Evolutionary conservation across 1,139 yeast genomes (phyloP).

Genomic region (Pichia sp.): DNA sequence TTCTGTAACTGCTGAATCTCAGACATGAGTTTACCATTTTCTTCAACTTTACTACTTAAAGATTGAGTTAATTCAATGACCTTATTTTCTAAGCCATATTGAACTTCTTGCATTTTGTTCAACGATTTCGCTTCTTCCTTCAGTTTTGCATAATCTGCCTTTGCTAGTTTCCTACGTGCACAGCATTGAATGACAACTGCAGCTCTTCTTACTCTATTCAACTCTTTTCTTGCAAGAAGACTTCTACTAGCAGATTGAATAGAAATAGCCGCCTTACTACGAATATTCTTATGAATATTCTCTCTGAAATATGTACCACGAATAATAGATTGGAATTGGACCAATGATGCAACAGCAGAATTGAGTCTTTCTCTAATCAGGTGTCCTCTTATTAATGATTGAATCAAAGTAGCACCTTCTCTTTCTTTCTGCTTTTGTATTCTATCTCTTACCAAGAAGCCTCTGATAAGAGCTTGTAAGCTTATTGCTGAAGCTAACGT

Average conservation of each 20-base stretch:
- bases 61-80: slow-evolving; percentile 91
- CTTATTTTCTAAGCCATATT: slow-evolving; percentile 89
- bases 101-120: slow-evolving; percentile 82
- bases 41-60: slow-evolving; percentile 70
- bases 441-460: slow-evolving; percentile 54
- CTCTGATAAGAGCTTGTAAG: slow-evolving; percentile 63
- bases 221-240: slow-evolving; percentile 44
- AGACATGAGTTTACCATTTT: slow-evolving; percentile 64
- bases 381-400: slow-evolving; percentile 68
- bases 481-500: slow-evolving; percentile 51
- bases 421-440: slow-evolving; percentile 56
- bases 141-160: slow-evolving; percentile 55
- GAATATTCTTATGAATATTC: slow-evolving; percentile 23
- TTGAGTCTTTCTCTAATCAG: slow-evolving; percentile 46
- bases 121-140: slow-evolving; percentile 88
- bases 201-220: slow-evolving; percentile 42
- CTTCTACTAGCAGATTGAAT: slow-evolving; percentile 73
- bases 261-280: slow-evolving; percentile 56
- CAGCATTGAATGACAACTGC: slow-evolving; percentile 73
- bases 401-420: slow-evolving; percentile 67
- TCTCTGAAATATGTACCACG: slow-evolving; percentile 60
- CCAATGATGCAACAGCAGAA: slow-evolving; percentile 46
- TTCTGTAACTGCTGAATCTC: slow-evolving; percentile 57
- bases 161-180: slow-evolving; percentile 73
- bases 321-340: slow-evolving; percentile 60